A percentile compares a stretch with the other conserved stretches of the same genome.
Evolutionary conservation across 306 rosid species (phyloP).

Genomic region (Sesbania bispinosa): DNA sequence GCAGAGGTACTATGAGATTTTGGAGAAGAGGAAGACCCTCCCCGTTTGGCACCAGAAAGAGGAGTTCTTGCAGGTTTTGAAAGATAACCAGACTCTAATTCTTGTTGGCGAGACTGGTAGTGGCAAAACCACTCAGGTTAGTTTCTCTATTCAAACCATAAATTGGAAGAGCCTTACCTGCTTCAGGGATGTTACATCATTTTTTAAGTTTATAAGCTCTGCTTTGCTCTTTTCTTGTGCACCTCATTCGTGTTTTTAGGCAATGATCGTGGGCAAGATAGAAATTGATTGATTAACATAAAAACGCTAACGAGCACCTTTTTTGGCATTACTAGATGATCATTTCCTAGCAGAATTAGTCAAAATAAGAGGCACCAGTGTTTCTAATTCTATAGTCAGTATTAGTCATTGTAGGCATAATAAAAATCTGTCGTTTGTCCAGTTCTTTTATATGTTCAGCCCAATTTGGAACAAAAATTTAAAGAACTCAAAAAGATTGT

Average conservation of each 20-base stretch:
- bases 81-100: conserved; percentile 60
- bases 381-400: neutral
- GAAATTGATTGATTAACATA: neutral
- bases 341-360: neutral
- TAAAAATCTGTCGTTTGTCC: neutral
- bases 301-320: neutral
- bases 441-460: neutral
- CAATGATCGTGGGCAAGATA: neutral
- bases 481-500: neutral
- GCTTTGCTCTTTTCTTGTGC: neutral
- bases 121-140: conserved; percentile 95
- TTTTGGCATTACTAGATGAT: neutral
- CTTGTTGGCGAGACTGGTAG: conserved; percentile 97
- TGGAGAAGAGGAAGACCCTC: conserved; percentile 76
- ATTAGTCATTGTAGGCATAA: neutral
- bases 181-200: neutral
- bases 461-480: neutral
- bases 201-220: neutral
- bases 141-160: neutral
- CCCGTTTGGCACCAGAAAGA: conserved; percentile 97
- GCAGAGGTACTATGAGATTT: conserved; percentile 69
- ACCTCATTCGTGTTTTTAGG: neutral
- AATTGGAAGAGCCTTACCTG: neutral
- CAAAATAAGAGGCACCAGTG: neutral
- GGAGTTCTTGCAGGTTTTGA: conserved; percentile 68